Base-by-base conservation (phyloP, 345 rosid species). In the Cardamine occulta region DNA sequence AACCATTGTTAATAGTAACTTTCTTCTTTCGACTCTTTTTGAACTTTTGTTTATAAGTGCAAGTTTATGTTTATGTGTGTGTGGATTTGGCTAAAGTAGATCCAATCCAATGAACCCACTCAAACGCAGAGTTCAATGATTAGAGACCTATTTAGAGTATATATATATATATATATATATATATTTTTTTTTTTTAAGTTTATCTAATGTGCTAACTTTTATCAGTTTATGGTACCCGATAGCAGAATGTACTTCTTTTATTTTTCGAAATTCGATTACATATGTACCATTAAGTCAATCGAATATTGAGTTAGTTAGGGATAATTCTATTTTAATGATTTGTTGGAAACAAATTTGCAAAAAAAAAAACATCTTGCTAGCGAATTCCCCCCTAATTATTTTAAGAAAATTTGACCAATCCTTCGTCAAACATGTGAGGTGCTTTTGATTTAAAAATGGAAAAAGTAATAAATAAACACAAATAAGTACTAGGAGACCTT, bases 391-490 rank as follows among this genome's bases (percentile, higher is more conserved):
- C 26, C 31, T 21, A 68, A n/a, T 8, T 63, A 4, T 23, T 44
- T 12, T 23, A 13, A 60, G 42, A 62, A 44, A 56, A 32, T 4
- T 18, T 47, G 75, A 69, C 80, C 59, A 69, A 76, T 62, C 65
- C 17, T 63, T 69, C 34, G 51, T 34, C 19, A 63, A 34, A 70
- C 75, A 76, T 54, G 75, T 55, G 71, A 63, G 37, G 45, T 70
- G 24, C 80, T 24, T 69, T 69, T 69, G 55, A 62, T 24, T 54
- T 47, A 19, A 40, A 53, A 18, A n/a, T 8, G 44, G 48, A 12
- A 64, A 63, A 54, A 23, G 34, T 51, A 67, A 57, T 47, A 29
- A 48, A 68, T 23, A 67, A 49, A 60, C 49, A 54, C 63, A 52
- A 61, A 21, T 32, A 32, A 31, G 57, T 70, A 70, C 70, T 24